A percentile compares a stretch with the other conserved stretches of the same genome.
phyloP scores from a whole-genome alignment of 495 filamentous ascomycete genomes.

The Aspergillus haitiensis region DNA sequence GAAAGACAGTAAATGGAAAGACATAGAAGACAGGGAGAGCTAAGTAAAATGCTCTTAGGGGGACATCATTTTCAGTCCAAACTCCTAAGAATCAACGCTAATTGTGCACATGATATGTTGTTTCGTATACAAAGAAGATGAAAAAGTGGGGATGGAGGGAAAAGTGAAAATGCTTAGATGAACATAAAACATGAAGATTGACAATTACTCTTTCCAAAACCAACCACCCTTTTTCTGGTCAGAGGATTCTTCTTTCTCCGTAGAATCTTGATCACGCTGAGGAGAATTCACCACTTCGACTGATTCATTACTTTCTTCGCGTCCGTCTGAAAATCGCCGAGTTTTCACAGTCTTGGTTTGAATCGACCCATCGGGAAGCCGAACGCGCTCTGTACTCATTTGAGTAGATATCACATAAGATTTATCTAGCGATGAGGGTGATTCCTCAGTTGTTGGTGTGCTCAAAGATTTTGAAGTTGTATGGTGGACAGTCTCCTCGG shows the following conservation, averaged over 20 bases:
- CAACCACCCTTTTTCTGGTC: constrained; percentile 36
- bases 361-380: constrained; percentile 59
- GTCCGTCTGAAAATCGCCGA: constrained; percentile 62
- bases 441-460: background rate
- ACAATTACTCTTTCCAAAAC: constrained; percentile 42
- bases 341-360: constrained; percentile 60
- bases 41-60: constrained; percentile 4
- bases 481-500: constrained; percentile 9
- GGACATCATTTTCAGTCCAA: constrained; percentile 10
- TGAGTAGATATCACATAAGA: constrained; percentile 55
- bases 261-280: constrained; percentile 22
- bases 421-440: constrained; percentile 9
- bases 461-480: background rate
- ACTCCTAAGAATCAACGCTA: constrained; percentile 16
- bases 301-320: constrained; percentile 56
- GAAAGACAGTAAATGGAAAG: too few relatives aligned
- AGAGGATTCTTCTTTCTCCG: constrained; percentile 12
- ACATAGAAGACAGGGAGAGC: too few relatives aligned
- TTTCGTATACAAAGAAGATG: constrained; percentile 14
- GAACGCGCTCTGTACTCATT: constrained; percentile 55
- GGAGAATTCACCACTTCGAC: constrained; percentile 35
- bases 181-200: background rate
- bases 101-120: background rate
- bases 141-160: background rate
- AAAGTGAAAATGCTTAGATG: background rate